These are phyloP conservation scores for Nannochloris sp. DNA, from an alignment of 139 green algal species.

Conservation along the genomic window DNA sequence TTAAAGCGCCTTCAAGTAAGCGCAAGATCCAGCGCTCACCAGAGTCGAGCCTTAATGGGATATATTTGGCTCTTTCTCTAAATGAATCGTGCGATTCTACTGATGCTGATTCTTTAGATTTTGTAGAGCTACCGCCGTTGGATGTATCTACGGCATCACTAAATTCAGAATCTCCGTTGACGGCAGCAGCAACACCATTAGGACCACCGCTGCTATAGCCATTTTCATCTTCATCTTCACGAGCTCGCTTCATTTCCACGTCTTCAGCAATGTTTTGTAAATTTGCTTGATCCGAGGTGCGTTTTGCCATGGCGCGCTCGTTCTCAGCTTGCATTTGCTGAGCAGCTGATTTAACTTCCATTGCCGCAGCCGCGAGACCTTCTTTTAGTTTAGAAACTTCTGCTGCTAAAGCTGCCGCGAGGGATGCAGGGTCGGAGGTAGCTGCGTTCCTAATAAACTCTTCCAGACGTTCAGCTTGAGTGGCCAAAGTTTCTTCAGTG, in stretches of 20 bases:
- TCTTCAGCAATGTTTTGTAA: background rate
- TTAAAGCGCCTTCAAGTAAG: constrained; percentile 80
- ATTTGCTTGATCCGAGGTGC: constrained; percentile 39
- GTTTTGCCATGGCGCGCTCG: constrained; percentile 32
- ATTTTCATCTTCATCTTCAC: constrained; percentile 19
- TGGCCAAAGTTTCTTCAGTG: constrained; percentile 19
- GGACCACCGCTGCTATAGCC: background rate
- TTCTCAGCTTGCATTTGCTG: background rate
- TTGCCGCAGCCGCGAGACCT: background rate
- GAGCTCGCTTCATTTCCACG: constrained; percentile 24
- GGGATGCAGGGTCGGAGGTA: constrained; percentile 15
- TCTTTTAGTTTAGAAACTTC: background rate
- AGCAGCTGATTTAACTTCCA: background rate
- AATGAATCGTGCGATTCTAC: constrained; percentile 22
- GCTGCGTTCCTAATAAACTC: background rate
- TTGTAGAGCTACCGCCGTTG: constrained; percentile 3
- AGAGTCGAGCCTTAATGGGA: constrained; percentile 56
- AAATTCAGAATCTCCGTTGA: constrained; percentile 11
- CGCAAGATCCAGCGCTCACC: constrained; percentile 72
- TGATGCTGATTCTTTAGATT: background rate
- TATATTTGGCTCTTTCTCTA: constrained; percentile 45
- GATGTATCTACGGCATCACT: background rate
- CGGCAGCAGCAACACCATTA: background rate
- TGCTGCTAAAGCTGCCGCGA: constrained; percentile 22
- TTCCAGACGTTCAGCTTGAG: background rate